phyloP scores from a whole-genome alignment of 2,329 filamentous ascomycete species.

The Talaromyces sp. region DNA sequence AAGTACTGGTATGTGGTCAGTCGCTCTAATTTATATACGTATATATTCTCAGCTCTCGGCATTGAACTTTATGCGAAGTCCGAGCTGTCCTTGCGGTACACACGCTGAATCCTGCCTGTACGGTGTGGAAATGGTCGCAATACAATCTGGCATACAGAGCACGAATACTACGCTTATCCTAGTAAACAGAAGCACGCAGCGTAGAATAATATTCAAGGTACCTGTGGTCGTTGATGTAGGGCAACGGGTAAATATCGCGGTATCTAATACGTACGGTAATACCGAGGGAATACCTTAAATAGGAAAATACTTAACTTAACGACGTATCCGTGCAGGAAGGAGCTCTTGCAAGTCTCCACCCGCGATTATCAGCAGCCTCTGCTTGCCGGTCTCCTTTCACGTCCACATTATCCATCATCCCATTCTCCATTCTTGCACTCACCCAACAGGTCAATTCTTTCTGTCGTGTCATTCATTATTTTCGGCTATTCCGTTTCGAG shows the following conservation, averaged over 20 bases:
- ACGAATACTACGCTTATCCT: too few species aligned
- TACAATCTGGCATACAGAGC: too few species aligned
- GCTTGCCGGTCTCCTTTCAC: background rate
- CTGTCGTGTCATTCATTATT: background rate
- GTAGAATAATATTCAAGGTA: too few species aligned
- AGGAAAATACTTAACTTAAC: conserved; percentile 16
- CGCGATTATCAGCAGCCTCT: background rate
- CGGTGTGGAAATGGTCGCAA: too few species aligned
- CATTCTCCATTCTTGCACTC: background rate
- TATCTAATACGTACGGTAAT: conserved; percentile 3
- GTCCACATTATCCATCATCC: background rate
- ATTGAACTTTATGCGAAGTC: too few species aligned
- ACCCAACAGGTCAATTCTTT: background rate
- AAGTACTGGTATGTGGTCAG: background rate
- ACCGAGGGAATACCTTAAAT: conserved; percentile 11
- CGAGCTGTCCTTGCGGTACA: too few species aligned
- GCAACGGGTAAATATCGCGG: background rate
- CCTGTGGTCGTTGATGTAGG: too few species aligned
- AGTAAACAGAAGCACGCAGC: too few species aligned
- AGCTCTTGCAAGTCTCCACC: background rate
- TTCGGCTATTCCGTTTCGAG: conserved; percentile 6
- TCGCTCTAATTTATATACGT: background rate
- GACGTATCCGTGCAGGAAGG: conserved; percentile 8
- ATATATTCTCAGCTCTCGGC: too few species aligned
- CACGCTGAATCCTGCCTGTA: too few species aligned